Conservation (phyloP, 495 filamentous ascomycete species). For the Glutinoglossum americanum region DNA sequence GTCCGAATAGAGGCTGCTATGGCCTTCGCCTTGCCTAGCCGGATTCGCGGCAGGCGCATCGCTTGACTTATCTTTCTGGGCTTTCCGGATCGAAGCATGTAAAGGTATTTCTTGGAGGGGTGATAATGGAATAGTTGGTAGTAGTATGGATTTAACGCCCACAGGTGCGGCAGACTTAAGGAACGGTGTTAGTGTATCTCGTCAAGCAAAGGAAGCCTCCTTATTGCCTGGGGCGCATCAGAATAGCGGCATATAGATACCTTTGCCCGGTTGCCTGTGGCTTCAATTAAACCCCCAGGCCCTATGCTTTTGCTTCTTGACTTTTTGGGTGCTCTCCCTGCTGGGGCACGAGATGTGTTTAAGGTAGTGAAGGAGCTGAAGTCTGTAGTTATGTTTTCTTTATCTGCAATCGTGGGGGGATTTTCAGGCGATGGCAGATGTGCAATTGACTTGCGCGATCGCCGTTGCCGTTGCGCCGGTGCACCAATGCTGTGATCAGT, state of each 20-base stretch:
- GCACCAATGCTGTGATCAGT: background rate
- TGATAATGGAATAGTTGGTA: slow-evolving; percentile 8
- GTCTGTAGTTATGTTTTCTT: slow-evolving; percentile 54
- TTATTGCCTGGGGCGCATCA: background rate
- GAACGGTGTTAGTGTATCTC: background rate
- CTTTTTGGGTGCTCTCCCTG: slow-evolving; percentile 33
- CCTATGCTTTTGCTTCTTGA: slow-evolving; percentile 88
- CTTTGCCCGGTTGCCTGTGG: slow-evolving; percentile 60
- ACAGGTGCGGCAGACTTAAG: background rate
- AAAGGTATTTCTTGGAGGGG: slow-evolving; percentile 4
- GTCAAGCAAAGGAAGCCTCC: background rate
- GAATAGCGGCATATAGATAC: slow-evolving; percentile 22
- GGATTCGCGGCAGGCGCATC: background rate
- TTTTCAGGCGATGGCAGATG: slow-evolving; percentile 31
- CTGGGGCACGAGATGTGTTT: slow-evolving; percentile 19
- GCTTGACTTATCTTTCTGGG: background rate
- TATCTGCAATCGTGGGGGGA: slow-evolving; percentile 19
- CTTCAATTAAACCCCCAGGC: slow-evolving; percentile 64
- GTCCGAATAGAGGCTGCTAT: background rate
- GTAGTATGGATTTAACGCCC: slow-evolving; percentile 6
- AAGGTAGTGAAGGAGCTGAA: slow-evolving; percentile 20
- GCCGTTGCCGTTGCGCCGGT: slow-evolving; percentile 17
- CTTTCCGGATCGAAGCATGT: background rate
- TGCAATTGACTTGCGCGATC: slow-evolving; percentile 61
- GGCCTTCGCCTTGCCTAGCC: background rate